Evolutionary conservation across 139 green algal genomes (phyloP), one percentile per base, ranked within the genome.

Genomic region (Ettlia oleoabundans): DNA sequence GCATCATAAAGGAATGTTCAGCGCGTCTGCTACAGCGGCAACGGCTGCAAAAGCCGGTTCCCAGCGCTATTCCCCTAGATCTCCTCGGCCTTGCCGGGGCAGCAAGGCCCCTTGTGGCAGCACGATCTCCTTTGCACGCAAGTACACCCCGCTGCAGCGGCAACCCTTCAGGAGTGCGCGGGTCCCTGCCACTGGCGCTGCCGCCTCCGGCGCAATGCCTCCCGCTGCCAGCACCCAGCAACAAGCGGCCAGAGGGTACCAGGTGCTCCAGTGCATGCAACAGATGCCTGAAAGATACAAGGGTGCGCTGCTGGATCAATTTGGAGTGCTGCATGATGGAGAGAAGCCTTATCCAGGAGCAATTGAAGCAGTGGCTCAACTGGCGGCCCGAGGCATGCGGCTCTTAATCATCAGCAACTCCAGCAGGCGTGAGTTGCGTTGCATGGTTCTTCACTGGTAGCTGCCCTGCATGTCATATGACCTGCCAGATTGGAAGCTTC

Each of bases 261-360:
- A 58, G 41, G 52, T 55, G 24, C 53, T 80, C 22, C 13, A 51
- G 7, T 69, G 35, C 7, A 37, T 80, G 51, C 24, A 52, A 35
- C 73, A 80, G 73, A 33, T 80, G 10, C 73, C 73, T 30, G 52
- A 80, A 9, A n/a, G 24, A 13, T 80, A 69, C 53, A 13, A 37
- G 8, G 77, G 77, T 24, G 77, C 93, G 0, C 80, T 98, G 40
- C 87, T 98, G 7, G 95, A 98, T 82, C 95, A 98, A 80, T 98
- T 97, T 88, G 95, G 95, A 22, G 78, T 98, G 22, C 86, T 98
- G 37, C 95, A 98, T 69, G 94, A 98, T 82, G 95, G 95, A 3
- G 67, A 85, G 40, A 69, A 73, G n/a, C 81, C 94, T 0, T 97
- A 96, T 80, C 87, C 91, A 0, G 86, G 80, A 3, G 93, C 95